Evolutionary conservation across 2,329 filamentous ascomycete genomes (phyloP).

Genomic region (Aspergillus sclerotialis): DNA sequence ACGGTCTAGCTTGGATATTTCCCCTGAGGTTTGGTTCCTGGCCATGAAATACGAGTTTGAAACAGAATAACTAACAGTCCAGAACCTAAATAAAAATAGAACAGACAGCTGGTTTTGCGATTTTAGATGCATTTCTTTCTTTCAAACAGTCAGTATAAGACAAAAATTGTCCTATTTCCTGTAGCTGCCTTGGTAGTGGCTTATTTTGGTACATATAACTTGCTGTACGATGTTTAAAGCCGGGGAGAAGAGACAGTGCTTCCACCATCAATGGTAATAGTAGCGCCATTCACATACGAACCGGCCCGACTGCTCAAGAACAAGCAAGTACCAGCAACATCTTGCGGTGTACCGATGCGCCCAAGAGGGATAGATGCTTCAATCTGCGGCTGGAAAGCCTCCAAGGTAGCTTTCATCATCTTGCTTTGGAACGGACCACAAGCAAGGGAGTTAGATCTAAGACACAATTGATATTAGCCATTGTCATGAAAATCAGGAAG

Average conservation of each 20-base stretch:
- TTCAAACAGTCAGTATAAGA: no score
- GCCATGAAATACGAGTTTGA: no score
- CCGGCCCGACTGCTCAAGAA: conserved; percentile 64
- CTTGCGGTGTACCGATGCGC: conserved; percentile 59
- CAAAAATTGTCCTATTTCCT: no score
- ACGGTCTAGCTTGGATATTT: no score
- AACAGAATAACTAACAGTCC: no score
- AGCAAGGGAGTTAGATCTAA: conserved; percentile 58
- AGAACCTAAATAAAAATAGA: no score
- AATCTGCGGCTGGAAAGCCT: conserved; percentile 43
- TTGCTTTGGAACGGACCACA: conserved; percentile 58
- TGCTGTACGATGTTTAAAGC: no score
- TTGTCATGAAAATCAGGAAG: background rate
- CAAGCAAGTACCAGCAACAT: conserved; percentile 65
- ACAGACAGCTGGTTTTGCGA: no score
- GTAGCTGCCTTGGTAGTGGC: no score
- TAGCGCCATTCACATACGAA: conserved; percentile 58
- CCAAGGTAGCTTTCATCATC: conserved; percentile 49
- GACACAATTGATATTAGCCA: conserved; percentile 33
- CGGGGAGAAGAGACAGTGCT: conserved; percentile 31
- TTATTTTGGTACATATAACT: no score
- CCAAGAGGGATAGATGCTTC: conserved; percentile 56
- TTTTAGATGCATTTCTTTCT: no score
- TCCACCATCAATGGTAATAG: conserved; percentile 57
- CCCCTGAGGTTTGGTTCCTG: no score